phyloP scores from a whole-genome alignment of 176 grass and related monocot species.

The Paspalum vaginatum region DNA sequence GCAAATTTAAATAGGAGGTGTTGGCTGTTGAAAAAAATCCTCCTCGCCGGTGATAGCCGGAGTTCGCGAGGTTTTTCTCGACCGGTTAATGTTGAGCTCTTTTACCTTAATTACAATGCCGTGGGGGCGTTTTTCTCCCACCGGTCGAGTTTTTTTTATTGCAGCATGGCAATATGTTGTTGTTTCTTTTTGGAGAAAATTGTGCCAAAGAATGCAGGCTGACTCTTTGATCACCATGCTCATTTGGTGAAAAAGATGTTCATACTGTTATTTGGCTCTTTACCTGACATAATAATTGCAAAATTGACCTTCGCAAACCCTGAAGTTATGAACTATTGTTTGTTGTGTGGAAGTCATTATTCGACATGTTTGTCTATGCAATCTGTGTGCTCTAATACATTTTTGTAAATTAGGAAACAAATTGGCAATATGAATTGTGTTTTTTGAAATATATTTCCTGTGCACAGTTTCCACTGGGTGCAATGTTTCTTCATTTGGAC shows the following conservation, averaged over 20 bases:
- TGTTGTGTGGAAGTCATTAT: background rate
- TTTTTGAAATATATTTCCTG: constrained; percentile 3
- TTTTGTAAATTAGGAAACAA: constrained; percentile 12
- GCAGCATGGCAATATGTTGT: background rate
- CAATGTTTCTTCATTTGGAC: background rate
- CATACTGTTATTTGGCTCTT: background rate
- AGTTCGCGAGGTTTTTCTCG: too few relatives aligned
- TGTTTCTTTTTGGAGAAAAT: background rate
- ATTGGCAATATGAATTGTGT: background rate
- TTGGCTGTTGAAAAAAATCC: too few relatives aligned
- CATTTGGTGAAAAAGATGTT: background rate
- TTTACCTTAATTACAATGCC: too few relatives aligned
- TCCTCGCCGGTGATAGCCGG: too few relatives aligned
- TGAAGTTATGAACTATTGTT: background rate
- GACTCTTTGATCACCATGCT: background rate
- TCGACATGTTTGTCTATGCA: background rate
- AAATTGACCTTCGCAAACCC: background rate
- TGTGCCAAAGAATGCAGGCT: background rate
- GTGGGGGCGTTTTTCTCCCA: too few relatives aligned
- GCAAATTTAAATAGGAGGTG: too few relatives aligned
- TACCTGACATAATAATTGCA: constrained; percentile 16
- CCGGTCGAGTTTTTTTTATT: too few relatives aligned
- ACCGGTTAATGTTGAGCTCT: too few relatives aligned
- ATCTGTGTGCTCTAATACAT: background rate
- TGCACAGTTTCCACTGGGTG: background rate